Base-by-base conservation (phyloP, 352 stramenopile genomes). In the Phytophthora tentaculata region DNA sequence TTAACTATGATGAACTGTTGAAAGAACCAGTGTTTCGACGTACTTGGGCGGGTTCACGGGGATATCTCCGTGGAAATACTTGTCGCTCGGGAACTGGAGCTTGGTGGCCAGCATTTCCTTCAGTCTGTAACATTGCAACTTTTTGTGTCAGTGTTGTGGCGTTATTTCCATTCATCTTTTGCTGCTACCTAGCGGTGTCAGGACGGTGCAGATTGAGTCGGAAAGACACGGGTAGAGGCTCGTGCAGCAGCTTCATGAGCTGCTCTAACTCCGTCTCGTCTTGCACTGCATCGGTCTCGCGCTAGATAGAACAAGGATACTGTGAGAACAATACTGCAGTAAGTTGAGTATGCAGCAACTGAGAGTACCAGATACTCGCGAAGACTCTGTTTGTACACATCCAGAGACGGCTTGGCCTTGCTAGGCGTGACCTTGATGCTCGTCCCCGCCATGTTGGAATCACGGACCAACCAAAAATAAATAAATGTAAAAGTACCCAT, bases 361-460 rank as follows among this genome's bases (percentile, higher is more conserved):
- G 19, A 3, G 32, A 4, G 52, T 60, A 83, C 71, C 67, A 86
- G 45, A 43, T 81, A 96, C 71, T 96, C 88, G 67, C 82, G 84
- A 76, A 96, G 94, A 66, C 84, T 92, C 61, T 89, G 79, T 72
- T 94, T 94, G 81, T 84, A 94, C 43, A 91, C 73, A 59, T 87
- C 86, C 14, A 93, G 72, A 20, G 84, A 73, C 41, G 82, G 71
- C 68, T 88, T 90, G 26, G 77, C 26, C 55, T 70, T 72, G 54
- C 41, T 48, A 13, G 13, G 20, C n/a, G n/a, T n/a, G n/a, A n/a
- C n/a, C 17, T 63, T 53, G 0, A 43, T n/a, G 14, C 3, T 43
- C 35, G 23, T 59, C 28, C 57, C n/a, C 61, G 72, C 65, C 5
- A 52, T 62, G 32, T n/a, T 56, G 1, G 12, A 61, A 57, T 72